Evolutionary conservation across 441 rosid genomes (phyloP).

Genomic region (Populus hybrid): DNA sequence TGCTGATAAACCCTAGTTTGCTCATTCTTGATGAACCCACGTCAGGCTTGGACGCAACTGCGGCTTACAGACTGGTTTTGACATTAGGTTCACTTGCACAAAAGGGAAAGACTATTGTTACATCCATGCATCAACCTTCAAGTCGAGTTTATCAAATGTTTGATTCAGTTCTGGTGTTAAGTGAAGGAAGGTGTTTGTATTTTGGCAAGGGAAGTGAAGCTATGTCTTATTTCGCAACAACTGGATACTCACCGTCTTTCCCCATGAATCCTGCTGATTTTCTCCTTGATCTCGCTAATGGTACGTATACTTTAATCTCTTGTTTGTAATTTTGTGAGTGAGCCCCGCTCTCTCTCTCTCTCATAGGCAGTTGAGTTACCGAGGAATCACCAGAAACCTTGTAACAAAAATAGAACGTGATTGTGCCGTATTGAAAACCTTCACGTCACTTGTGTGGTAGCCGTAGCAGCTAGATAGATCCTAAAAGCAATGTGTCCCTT

Average conservation of each 20-base stretch:
- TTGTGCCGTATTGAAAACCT: neutral
- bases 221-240: constrained; percentile 62
- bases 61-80: constrained; percentile 63
- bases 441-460: neutral
- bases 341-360: neutral
- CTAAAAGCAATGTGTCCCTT: neutral
- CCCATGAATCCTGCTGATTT: constrained; percentile 97
- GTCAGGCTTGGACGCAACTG: constrained; percentile 89
- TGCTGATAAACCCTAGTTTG: constrained; percentile 80
- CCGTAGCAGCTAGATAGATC: neutral
- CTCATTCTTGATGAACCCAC: constrained; percentile 87
- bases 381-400: neutral
- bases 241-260: constrained; percentile 82
- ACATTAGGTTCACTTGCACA: constrained; percentile 53
- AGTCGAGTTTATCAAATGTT: constrained; percentile 90
- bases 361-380: constrained; percentile 16
- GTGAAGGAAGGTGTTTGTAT: constrained; percentile 78
- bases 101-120: constrained; percentile 69
- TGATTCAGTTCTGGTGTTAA: constrained; percentile 61
- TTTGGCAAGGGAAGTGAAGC: constrained; percentile 79
- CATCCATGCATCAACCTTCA: constrained; percentile 91
- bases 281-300: constrained; percentile 94
- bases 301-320: constrained; percentile 42
- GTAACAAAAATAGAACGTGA: neutral
- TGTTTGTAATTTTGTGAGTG: constrained; percentile 7